Evolutionary conservation across 495 filamentous ascomycete genomes (phyloP), one percentile per base, ranked within the genome.

Genomic region (Annulohypoxylon maeteangense): DNA sequence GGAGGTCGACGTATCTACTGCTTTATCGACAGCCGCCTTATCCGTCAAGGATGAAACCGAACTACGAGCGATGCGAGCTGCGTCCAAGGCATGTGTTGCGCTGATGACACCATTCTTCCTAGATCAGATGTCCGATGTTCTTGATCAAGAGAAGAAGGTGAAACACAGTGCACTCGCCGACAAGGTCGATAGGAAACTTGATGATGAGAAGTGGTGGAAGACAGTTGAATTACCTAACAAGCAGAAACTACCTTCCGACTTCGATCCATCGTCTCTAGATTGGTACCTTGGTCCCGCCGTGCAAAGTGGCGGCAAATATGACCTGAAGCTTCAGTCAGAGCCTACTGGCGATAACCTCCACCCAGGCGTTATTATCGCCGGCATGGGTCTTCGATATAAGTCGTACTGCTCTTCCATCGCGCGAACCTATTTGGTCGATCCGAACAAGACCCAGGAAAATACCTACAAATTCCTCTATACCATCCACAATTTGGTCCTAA

Each of bases 1-100:
- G 78, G 91, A 97, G 77, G 89, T 97, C 25, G 96, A 99, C 72
- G 91, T 97, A 61, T 83, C 90, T 8, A 81, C 87, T 12, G 95
- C 93, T 5, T 84, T 99, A 65, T 98, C 94, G 10, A 79, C 87
- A 0, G 89, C 89, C 45, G 93, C 92, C 32, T 90, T 99, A 76
- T 90, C 96, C n/a, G 87, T 97, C 65, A 99, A 99, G 80, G 96
- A 98, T 79, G 94, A 97, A 63, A 90, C 91, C 67, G 95, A 99
- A 79, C 82, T 99, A 85, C 93, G 96, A 45, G 89, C 90, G 1
- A 97, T 98, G 86, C 89, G 96, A 47, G 94, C 93, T 72, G 93
- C 95, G 3, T 96, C 95, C 12, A 89, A 94, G 74, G 94, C 95
- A 31, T 96, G 94, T 67, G 93, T 94, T 65, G 94, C 92, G 44